Percentiles rank a stretch among this genome's conserved stretches.
Evolutionary conservation across 2,329 filamentous ascomycete species (phyloP).

Genomic region (Helotiales sp.): DNA sequence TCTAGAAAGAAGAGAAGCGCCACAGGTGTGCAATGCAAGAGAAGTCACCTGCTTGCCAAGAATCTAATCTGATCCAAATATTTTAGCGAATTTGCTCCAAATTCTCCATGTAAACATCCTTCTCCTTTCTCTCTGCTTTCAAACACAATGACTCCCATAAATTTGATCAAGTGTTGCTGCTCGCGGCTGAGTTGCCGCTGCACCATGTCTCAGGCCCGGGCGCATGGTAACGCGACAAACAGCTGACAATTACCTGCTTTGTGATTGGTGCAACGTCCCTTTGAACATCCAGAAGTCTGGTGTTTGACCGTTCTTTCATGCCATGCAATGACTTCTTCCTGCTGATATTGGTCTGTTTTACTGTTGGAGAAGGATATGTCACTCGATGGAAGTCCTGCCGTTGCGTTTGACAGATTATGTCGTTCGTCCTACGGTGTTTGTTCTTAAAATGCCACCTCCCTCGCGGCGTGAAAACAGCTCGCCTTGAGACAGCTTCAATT

Average conservation of each 20-base stretch:
- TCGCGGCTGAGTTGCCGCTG: neutral
- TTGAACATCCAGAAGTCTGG: no score
- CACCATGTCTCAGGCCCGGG: neutral
- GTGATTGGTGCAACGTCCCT: no score
- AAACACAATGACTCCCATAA: neutral
- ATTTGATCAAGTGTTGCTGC: neutral
- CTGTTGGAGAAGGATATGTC: neutral
- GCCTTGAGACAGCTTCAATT: neutral
- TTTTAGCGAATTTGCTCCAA: neutral
- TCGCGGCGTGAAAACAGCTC: neutral
- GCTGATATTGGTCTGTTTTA: conserved; percentile 2
- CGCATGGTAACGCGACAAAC: neutral
- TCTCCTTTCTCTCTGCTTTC: neutral
- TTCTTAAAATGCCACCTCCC: neutral
- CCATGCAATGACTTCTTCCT: conserved; percentile 2
- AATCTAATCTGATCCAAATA: conserved; percentile 3
- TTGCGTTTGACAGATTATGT: neutral
- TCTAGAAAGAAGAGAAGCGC: neutral
- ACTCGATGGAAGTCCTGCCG: neutral
- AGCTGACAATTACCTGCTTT: conserved; percentile 7
- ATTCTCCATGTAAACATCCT: neutral
- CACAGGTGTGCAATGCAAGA: neutral
- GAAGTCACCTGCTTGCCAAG: conserved; percentile 1
- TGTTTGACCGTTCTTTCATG: neutral
- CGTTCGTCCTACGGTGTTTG: neutral